A percentile compares a stretch with the other conserved stretches of the same genome.
These are phyloP conservation scores for Alternaria gaisen DNA, from an alignment of 2,329 filamentous ascomycete species.

Conservation along the genomic window DNA sequence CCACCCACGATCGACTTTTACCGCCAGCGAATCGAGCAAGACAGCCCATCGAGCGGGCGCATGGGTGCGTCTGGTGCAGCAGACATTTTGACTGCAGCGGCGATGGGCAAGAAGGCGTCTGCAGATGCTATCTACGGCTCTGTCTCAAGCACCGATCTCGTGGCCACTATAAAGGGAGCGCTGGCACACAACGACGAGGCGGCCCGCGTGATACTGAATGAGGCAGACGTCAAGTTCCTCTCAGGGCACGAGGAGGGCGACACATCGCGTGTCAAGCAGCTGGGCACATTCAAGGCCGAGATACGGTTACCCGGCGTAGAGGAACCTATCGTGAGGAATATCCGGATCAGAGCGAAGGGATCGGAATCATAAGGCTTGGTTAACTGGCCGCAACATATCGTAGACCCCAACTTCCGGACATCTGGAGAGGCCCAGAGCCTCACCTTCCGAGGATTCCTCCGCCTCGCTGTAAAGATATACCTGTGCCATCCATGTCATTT, in stretches of 20 bases:
- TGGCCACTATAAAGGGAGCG: slow-evolving; percentile 57
- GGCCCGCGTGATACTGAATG: slow-evolving; percentile 58
- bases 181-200: slow-evolving; percentile 63
- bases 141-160: slow-evolving; percentile 64
- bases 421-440: not conserved
- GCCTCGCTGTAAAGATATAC: slow-evolving; percentile 36
- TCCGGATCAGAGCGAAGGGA: slow-evolving; percentile 46
- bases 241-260: slow-evolving; percentile 48
- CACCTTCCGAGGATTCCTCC: slow-evolving; percentile 18
- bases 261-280: slow-evolving; percentile 59
- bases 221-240: slow-evolving; percentile 62
- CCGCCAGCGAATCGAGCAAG: slow-evolving; percentile 54
- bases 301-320: slow-evolving; percentile 60
- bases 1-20: slow-evolving; percentile 59
- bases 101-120: slow-evolving; percentile 40
- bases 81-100: slow-evolving; percentile 48
- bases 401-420: slow-evolving; percentile 18
- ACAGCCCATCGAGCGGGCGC: slow-evolving; percentile 40
- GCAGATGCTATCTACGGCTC: slow-evolving; percentile 61
- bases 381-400: slow-evolving; percentile 8
- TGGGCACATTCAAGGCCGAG: slow-evolving; percentile 63
- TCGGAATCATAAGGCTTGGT: slow-evolving; percentile 22
- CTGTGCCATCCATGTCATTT: slow-evolving; percentile 36
- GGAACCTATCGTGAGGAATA: slow-evolving; percentile 42
- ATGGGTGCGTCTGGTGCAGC: slow-evolving; percentile 48